A percentile compares a stretch with the other conserved stretches of the same genome.
Evolutionary conservation across 2,329 filamentous ascomycete species (phyloP).

Genomic region (Chaetomium sp.): DNA sequence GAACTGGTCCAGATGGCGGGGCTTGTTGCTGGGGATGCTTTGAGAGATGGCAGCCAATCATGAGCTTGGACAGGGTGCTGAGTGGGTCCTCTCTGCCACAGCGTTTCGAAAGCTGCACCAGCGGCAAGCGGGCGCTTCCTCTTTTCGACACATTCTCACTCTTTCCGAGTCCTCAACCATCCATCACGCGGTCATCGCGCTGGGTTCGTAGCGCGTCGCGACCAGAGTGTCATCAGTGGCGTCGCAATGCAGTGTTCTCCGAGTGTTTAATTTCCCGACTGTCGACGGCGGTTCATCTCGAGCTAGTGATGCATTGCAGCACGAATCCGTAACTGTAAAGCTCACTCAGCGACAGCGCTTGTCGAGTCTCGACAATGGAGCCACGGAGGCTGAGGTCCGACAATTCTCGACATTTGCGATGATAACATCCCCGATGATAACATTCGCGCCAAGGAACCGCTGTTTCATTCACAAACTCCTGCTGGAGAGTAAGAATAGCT

Average conservation of each 20-base stretch:
- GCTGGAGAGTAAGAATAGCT: not conserved
- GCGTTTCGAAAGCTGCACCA: constrained; percentile 2
- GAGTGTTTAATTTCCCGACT: too few relatives aligned
- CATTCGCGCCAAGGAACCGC: not conserved
- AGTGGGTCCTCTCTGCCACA: constrained; percentile 3
- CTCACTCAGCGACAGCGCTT: not conserved
- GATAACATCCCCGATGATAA: not conserved
- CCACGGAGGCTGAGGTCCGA: not conserved
- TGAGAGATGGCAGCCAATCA: constrained; percentile 9
- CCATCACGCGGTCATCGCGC: not conserved
- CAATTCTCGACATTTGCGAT: not conserved
- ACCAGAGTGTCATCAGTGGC: too few relatives aligned
- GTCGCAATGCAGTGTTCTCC: too few relatives aligned
- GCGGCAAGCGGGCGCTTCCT: constrained; percentile 15
- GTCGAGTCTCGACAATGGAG: not conserved
- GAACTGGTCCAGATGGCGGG: constrained; percentile 9
- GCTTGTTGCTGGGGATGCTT: not conserved
- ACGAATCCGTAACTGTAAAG: not conserved
- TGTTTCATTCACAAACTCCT: not conserved
- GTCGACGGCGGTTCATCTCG: not conserved
- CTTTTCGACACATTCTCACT: not conserved
- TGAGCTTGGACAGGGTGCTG: not conserved
- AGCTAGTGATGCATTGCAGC: not conserved
- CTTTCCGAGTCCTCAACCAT: not conserved
- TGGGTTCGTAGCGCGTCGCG: not conserved